phyloP scores from a whole-genome alignment of 352 stramenopile genomes.

The Phytophthora quininea region DNA sequence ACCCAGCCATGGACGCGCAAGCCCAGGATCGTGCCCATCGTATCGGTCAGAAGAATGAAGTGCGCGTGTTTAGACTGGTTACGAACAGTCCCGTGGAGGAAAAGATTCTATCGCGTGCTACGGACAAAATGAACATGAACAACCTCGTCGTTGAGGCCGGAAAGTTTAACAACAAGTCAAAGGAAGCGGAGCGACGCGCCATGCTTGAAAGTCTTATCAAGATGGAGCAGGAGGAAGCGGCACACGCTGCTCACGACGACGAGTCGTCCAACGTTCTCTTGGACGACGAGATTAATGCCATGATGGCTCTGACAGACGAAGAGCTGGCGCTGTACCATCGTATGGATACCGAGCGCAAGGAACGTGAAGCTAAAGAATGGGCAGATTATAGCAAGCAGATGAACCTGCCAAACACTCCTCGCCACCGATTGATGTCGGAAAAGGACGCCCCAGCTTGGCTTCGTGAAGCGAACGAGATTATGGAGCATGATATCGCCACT shows the following conservation, averaged over 20 bases:
- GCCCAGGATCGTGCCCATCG: constrained; percentile 92
- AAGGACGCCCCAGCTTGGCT: constrained; percentile 81
- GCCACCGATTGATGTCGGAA: constrained; percentile 68
- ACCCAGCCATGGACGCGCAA: constrained; percentile 96
- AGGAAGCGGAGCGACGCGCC: constrained; percentile 84
- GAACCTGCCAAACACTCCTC: constrained; percentile 44
- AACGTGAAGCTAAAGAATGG: constrained; percentile 72
- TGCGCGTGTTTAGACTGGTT: constrained; percentile 86
- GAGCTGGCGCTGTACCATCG: constrained; percentile 82
- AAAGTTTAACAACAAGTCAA: constrained; percentile 90
- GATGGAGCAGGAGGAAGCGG: constrained; percentile 88
- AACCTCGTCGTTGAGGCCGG: constrained; percentile 89
- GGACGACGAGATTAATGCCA: constrained; percentile 90
- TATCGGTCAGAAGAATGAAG: constrained; percentile 93
- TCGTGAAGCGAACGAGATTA: constrained; percentile 67
- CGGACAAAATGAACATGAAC: constrained; percentile 93
- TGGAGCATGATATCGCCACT: constrained; percentile 58
- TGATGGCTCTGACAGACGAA: constrained; percentile 90
- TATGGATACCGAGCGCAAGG: constrained; percentile 67
- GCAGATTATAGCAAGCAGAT: constrained; percentile 69
- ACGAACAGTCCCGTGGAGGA: constrained; percentile 90
- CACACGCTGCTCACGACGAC: constrained; percentile 65
- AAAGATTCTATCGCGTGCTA: constrained; percentile 86
- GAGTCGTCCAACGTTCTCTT: constrained; percentile 69
- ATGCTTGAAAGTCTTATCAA: constrained; percentile 89